Conservation (phyloP, 441 rosid genomes). For the Bruguiera hainesii region DNA sequence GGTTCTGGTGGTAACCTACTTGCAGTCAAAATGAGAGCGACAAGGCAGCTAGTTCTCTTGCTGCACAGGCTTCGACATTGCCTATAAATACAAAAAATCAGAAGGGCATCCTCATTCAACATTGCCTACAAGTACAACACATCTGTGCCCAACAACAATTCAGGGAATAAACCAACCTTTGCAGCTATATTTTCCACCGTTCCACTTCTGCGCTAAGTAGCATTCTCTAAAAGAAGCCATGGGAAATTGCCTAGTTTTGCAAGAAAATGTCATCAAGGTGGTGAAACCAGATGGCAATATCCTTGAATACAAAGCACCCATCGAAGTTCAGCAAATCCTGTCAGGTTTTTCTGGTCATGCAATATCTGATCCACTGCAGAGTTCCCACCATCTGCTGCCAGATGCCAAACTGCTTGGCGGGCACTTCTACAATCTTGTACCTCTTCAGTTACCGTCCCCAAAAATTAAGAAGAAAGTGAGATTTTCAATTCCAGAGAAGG, state of each 20-base stretch:
- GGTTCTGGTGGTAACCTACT: slow-evolving; percentile 33
- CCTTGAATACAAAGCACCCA: slow-evolving; percentile 61
- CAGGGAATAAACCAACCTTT: slow-evolving; percentile 8
- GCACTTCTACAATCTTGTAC: slow-evolving; percentile 53
- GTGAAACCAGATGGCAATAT: slow-evolving; percentile 72
- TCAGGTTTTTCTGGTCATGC: slow-evolving; percentile 56
- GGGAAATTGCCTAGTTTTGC: slow-evolving; percentile 70
- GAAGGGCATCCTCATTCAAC: slow-evolving; percentile 16
- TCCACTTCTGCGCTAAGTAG: neutral
- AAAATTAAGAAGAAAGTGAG: slow-evolving; percentile 44
- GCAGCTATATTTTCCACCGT: neutral
- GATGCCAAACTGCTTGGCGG: slow-evolving; percentile 52
- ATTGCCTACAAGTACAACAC: slow-evolving; percentile 17
- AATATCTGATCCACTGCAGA: slow-evolving; percentile 44
- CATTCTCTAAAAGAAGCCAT: slow-evolving; percentile 26
- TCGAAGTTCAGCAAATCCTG: slow-evolving; percentile 55
- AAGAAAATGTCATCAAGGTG: slow-evolving; percentile 50
- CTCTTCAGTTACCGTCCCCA: slow-evolving; percentile 32
- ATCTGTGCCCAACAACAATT: slow-evolving; percentile 4
- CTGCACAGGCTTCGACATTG: too few relatives aligned
- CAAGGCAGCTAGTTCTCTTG: neutral
- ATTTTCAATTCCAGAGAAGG: slow-evolving; percentile 50
- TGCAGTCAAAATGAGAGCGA: slow-evolving; percentile 13
- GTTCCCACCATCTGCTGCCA: slow-evolving; percentile 43
- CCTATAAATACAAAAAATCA: neutral